Conservation (phyloP, 2,329 filamentous ascomycete genomes). For the Colletotrichum chlorophyti region DNA sequence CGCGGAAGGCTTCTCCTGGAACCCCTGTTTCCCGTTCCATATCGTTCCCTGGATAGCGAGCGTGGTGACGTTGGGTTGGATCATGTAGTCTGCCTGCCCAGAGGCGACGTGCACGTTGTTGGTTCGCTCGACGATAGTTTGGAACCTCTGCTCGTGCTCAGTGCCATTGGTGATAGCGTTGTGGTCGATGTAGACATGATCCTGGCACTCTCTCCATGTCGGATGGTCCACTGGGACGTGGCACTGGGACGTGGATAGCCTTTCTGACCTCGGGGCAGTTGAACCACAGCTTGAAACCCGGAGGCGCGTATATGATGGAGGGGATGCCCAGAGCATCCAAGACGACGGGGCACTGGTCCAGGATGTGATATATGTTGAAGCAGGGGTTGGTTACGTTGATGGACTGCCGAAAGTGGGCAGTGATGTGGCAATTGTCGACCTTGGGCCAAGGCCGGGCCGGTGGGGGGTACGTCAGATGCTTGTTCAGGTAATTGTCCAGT, state of each 20-base stretch:
- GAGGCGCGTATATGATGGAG: constrained; percentile 66
- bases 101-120: constrained; percentile 78
- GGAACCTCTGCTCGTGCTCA: constrained; percentile 50
- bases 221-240: constrained; percentile 59
- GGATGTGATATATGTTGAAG: constrained; percentile 79
- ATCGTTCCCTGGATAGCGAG: constrained; percentile 83
- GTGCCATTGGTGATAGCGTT: constrained; percentile 13
- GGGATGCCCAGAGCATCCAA: constrained; percentile 76
- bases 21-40: constrained; percentile 75
- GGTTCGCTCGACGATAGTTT: constrained; percentile 45
- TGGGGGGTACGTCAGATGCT: constrained; percentile 73
- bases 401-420: constrained; percentile 60
- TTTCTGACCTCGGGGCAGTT: constrained; percentile 73
- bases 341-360: constrained; percentile 72
- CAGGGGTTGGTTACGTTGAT: constrained; percentile 72
- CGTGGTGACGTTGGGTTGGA: constrained; percentile 73
- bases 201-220: constrained; percentile 11
- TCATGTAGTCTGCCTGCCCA: constrained; percentile 72
- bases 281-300: constrained; percentile 70
- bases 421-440: constrained; percentile 60
- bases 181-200: constrained; percentile 8
- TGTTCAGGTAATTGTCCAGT: constrained; percentile 64
- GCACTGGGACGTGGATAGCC: constrained; percentile 68
- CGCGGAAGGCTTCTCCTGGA: constrained; percentile 64
- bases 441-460: constrained; percentile 55